A percentile compares a stretch with the other conserved stretches of the same genome.
Conservation (phyloP, 2,329 filamentous ascomycete species). For the Scedosporium boydii region DNA sequence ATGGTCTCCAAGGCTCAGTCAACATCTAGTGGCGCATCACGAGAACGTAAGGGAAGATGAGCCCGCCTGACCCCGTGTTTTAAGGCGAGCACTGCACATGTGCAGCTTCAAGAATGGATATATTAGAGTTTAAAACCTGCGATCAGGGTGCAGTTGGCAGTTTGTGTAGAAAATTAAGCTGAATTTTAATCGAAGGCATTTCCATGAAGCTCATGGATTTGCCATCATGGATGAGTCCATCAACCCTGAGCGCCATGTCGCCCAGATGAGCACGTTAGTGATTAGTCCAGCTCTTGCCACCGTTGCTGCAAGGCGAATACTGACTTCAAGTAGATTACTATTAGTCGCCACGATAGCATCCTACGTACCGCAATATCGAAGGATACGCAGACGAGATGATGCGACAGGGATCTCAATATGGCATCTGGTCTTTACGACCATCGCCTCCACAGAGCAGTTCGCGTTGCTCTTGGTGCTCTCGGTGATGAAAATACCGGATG, state of each 20-base stretch:
- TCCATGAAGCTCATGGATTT: neutral
- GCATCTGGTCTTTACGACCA: conserved; percentile 3
- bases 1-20: neutral
- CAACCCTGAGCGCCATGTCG: conserved; percentile 3
- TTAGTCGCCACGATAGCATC: conserved; percentile 2
- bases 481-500: neutral
- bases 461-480: conserved; percentile 2
- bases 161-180: too few species aligned
- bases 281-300: neutral
- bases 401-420: conserved; percentile 3
- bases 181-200: neutral
- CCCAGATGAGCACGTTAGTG: conserved; percentile 7
- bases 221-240: neutral
- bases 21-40: neutral
- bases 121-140: neutral
- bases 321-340: neutral
- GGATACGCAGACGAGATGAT: neutral
- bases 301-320: neutral
- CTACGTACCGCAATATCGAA: conserved; percentile 3
- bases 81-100: neutral
- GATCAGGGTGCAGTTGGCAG: too few species aligned
- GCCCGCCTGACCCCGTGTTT: conserved; percentile 1
- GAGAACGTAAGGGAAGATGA: neutral
- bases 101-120: neutral
- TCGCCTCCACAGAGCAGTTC: conserved; percentile 3